Evolutionary conservation across 2,329 filamentous ascomycete genomes (phyloP).

Genomic region (Ceratocystis colombiana): DNA sequence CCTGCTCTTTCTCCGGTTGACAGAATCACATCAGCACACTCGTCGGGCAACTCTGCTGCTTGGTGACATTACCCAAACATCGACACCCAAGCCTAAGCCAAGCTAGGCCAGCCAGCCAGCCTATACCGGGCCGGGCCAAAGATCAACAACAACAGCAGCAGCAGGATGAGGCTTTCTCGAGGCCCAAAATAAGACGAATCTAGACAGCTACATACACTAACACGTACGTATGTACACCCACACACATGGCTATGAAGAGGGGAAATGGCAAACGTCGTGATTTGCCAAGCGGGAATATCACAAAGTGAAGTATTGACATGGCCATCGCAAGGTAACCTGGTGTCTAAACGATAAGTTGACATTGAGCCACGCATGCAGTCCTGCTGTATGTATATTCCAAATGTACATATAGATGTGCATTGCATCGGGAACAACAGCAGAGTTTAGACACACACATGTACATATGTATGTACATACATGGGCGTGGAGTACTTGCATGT

Average conservation of each 20-base stretch:
- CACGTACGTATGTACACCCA: neutral
- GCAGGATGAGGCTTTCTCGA: neutral
- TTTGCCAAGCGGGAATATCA: neutral
- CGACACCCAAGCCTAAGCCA: constrained; percentile 1
- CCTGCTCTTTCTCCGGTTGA: neutral
- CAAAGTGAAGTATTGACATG: neutral
- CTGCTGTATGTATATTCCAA: constrained; percentile 9
- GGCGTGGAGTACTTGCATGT: constrained; percentile 5
- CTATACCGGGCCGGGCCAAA: neutral
- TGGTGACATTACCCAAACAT: neutral
- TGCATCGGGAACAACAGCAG: neutral
- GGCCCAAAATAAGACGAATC: neutral
- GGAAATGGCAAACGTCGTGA: neutral
- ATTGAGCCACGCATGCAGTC: constrained; percentile 9
- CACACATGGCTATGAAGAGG: neutral
- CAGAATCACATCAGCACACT: neutral
- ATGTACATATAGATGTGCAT: constrained; percentile 3
- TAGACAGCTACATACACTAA: constrained; percentile 8
- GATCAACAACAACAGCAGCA: neutral
- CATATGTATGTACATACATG: neutral
- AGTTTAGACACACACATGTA: constrained; percentile 6
- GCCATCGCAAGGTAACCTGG: constrained; percentile 1
- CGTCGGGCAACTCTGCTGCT: neutral
- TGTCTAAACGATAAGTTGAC: constrained; percentile 11
- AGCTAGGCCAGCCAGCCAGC: neutral